Percentiles rank a stretch among this genome's conserved stretches.
Evolutionary conservation across 306 rosid genomes (phyloP).

Genomic region (Quillaja saponaria): DNA sequence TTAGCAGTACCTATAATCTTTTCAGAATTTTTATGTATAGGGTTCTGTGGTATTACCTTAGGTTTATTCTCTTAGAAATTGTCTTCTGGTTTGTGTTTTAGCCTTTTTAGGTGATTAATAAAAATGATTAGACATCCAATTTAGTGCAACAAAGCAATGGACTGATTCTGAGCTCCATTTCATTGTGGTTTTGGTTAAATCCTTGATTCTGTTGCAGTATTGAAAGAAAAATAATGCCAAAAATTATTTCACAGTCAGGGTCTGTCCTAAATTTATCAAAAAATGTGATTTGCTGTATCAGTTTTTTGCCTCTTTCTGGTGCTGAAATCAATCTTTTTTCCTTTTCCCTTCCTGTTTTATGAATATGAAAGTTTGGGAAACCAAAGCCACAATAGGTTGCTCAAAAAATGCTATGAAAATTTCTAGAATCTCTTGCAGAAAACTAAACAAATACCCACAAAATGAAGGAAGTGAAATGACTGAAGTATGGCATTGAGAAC

Average conservation of each 20-base stretch:
- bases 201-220: not conserved
- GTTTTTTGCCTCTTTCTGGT: not conserved
- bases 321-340: not conserved
- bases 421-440: not conserved
- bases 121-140: conserved; percentile 17
- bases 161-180: not conserved
- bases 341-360: not conserved
- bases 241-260: too few species aligned
- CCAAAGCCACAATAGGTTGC: conserved; percentile 7
- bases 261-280: not conserved
- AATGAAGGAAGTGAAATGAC: conserved; percentile 16
- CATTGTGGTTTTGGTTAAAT: not conserved
- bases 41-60: conserved; percentile 10
- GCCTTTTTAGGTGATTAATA: not conserved
- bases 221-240: too few species aligned
- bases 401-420: not conserved
- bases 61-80: conserved; percentile 26
- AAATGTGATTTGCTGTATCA: not conserved
- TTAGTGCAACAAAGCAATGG: conserved; percentile 24
- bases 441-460: not conserved
- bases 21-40: conserved; percentile 30
- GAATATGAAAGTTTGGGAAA: conserved; percentile 5
- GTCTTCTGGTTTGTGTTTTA: conserved; percentile 19
- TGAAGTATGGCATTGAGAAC: conserved; percentile 24
- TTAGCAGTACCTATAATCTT: not conserved